Evolutionary conservation across 208 protist species (phyloP).

Genomic region (Leptomonas seymouri): DNA sequence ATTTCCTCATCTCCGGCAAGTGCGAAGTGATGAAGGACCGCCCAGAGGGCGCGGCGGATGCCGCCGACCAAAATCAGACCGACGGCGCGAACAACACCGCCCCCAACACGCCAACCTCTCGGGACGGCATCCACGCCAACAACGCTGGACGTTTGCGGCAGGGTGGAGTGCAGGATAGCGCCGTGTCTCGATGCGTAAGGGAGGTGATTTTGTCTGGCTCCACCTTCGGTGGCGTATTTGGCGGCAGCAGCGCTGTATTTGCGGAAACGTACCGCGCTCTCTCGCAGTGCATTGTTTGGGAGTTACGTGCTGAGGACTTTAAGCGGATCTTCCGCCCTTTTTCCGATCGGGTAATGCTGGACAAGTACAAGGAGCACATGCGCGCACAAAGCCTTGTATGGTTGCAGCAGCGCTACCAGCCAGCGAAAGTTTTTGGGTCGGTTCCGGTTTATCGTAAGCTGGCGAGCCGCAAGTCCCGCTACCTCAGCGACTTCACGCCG

Average conservation of each 20-base stretch:
- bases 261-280: slow-evolving; percentile 62
- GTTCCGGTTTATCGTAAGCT: slow-evolving; percentile 85
- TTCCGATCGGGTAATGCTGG: slow-evolving; percentile 61
- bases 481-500: slow-evolving; percentile 72
- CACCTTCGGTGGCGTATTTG: slow-evolving; percentile 82
- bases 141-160: slow-evolving; percentile 3
- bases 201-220: slow-evolving; percentile 46
- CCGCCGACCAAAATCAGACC: not conserved
- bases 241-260: slow-evolving; percentile 57
- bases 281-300: slow-evolving; percentile 84
- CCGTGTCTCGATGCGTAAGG: slow-evolving; percentile 8
- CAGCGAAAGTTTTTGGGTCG: slow-evolving; percentile 45
- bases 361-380: slow-evolving; percentile 50
- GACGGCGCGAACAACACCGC: not conserved
- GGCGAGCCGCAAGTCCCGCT: slow-evolving; percentile 33
- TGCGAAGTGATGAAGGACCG: slow-evolving; percentile 47
- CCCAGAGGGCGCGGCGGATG: slow-evolving; percentile 22
- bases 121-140: slow-evolving; percentile 10
- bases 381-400: slow-evolving; percentile 50
- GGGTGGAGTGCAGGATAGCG: not conserved
- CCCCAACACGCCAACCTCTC: slow-evolving; percentile 5
- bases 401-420: slow-evolving; percentile 47
- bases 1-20: slow-evolving; percentile 85
- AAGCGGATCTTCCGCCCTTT: slow-evolving; percentile 60
- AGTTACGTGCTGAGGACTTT: slow-evolving; percentile 59